Percentiles rank a stretch among this genome's conserved stretches.
Evolutionary conservation across 2,329 filamentous ascomycete genomes (phyloP).

Genomic region (Sclerotinia subarctica): DNA sequence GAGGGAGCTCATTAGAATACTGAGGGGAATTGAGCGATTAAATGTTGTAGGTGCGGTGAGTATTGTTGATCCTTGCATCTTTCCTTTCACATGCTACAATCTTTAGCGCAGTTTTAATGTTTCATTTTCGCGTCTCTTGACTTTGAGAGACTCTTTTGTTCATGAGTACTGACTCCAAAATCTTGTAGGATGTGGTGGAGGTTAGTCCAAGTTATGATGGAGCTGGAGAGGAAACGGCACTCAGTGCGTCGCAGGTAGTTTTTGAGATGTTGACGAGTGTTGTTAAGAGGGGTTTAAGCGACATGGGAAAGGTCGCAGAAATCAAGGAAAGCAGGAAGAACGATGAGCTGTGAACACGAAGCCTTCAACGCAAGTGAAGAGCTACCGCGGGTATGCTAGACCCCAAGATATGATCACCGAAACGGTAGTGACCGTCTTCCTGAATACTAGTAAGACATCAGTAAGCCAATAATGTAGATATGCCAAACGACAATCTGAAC

Average conservation of each 20-base stretch:
- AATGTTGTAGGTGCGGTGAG: conserved; percentile 73
- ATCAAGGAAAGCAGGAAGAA: not conserved
- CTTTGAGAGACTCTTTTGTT: not conserved
- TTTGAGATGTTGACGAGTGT: conserved; percentile 82
- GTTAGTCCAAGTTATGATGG: conserved; percentile 84
- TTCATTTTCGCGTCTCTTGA: not conserved
- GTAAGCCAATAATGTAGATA: too few species aligned
- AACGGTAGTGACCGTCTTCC: too few species aligned
- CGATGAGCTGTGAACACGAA: not conserved
- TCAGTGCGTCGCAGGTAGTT: conserved; percentile 79
- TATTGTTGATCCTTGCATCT: not conserved
- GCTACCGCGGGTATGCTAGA: too few species aligned
- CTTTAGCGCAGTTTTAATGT: too few species aligned
- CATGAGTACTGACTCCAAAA: not conserved
- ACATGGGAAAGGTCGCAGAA: conserved; percentile 22
- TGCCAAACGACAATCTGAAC: not conserved
- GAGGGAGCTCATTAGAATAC: conserved; percentile 77
- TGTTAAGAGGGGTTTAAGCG: conserved; percentile 55
- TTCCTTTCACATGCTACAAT: too few species aligned
- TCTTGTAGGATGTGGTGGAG: conserved; percentile 70
- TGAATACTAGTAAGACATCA: too few species aligned
- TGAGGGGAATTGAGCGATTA: conserved; percentile 75
- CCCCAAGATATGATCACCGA: too few species aligned
- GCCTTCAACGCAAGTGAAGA: not conserved
- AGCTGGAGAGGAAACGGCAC: conserved; percentile 72